Evolutionary conservation across 2,329 filamentous ascomycete species (phyloP).

Genomic region (Xylaria sp.): DNA sequence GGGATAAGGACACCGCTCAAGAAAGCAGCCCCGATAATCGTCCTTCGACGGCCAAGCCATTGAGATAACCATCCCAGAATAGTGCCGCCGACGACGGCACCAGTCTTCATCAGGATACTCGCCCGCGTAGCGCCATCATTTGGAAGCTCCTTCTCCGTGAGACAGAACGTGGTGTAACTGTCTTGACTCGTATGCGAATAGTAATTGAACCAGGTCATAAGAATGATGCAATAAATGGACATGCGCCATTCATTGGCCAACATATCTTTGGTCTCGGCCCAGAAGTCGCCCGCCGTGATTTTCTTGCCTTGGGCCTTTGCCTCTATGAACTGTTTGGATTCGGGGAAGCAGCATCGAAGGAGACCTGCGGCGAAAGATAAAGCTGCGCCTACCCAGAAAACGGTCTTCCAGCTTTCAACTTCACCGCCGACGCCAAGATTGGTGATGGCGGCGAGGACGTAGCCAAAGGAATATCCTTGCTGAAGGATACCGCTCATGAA

Average conservation of each 20-base stretch:
- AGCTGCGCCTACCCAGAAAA: conserved; percentile 78
- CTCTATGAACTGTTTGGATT: conserved; percentile 79
- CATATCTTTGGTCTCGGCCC: conserved; percentile 76
- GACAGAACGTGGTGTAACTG: conserved; percentile 84
- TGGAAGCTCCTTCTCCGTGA: conserved; percentile 74
- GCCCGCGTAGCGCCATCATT: conserved; percentile 75
- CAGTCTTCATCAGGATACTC: conserved; percentile 83
- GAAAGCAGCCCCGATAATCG: conserved; percentile 70
- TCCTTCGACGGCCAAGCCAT: conserved; percentile 77
- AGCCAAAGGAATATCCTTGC: conserved; percentile 83
- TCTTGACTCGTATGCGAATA: conserved; percentile 86
- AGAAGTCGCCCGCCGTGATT: conserved; percentile 66
- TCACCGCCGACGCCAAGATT: conserved; percentile 77
- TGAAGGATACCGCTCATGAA: conserved; percentile 86
- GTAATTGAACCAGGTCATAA: conserved; percentile 82
- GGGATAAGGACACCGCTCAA: conserved; percentile 72
- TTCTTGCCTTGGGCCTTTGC: conserved; percentile 71
- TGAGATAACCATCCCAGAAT: conserved; percentile 80
- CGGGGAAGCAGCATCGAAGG: conserved; percentile 74
- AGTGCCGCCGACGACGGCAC: conserved; percentile 78
- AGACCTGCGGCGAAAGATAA: conserved; percentile 76
- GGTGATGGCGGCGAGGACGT: conserved; percentile 79
- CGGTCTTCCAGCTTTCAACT: conserved; percentile 75
- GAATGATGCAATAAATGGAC: conserved; percentile 78
- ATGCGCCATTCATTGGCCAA: conserved; percentile 77